Evolutionary conservation across 345 rosid genomes (phyloP).

Genomic region (Lepidium aucheri): DNA sequence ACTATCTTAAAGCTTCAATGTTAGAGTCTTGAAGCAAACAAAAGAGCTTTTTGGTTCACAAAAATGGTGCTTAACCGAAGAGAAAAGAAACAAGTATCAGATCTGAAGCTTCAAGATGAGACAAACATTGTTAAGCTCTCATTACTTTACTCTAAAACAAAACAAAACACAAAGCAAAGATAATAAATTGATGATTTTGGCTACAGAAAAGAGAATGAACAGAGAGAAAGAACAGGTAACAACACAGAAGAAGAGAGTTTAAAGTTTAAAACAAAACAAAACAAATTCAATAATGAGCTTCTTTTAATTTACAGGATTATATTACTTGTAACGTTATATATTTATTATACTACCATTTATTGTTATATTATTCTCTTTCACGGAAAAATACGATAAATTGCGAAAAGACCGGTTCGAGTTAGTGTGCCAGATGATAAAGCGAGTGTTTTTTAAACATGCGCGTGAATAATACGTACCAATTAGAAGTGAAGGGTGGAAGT

Average conservation of each 20-base stretch:
- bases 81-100: conserved; percentile 22
- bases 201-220: conserved; percentile 12
- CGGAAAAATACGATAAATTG: conserved; percentile 23
- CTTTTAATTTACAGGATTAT: conserved; percentile 6
- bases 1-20: neutral
- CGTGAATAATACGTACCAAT: neutral
- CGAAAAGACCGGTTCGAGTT: conserved; percentile 26
- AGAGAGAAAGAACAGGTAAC: conserved; percentile 20
- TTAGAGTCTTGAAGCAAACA: conserved; percentile 20
- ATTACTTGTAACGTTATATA: conserved; percentile 6
- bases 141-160: neutral
- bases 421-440: too few species aligned
- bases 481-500: neutral
- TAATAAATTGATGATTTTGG: conserved; percentile 36
- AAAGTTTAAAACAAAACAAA: neutral
- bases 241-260: conserved; percentile 13
- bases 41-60: neutral
- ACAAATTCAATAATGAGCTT: conserved; percentile 13
- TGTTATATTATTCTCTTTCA: conserved; percentile 20
- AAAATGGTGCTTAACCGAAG: conserved; percentile 11
- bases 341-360: neutral
- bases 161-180: neutral
- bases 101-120: conserved; percentile 26
- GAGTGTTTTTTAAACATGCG: neutral
- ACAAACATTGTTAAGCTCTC: conserved; percentile 11